Evolutionary conservation across 2,329 filamentous ascomycete species (phyloP).

Genomic region (Pseudogymnoascus sp.): DNA sequence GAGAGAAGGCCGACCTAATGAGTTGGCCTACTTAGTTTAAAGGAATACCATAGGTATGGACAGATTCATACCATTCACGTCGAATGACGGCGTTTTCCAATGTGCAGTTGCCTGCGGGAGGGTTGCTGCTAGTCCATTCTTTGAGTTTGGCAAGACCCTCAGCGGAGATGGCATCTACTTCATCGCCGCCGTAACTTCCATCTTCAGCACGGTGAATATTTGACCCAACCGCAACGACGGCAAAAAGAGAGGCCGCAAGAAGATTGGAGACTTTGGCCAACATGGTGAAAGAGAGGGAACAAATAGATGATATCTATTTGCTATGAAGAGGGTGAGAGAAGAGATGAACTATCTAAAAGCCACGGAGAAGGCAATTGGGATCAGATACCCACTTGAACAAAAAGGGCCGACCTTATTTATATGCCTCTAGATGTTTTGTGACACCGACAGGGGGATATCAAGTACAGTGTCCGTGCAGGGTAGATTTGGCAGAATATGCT

Average conservation of each 20-base stretch:
- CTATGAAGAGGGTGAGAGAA: not conserved
- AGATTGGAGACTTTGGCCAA: not conserved
- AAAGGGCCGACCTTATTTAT: not conserved
- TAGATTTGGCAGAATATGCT: conserved; percentile 5
- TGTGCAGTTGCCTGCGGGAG: conserved; percentile 24
- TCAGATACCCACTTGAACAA: not conserved
- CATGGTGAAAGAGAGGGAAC: not conserved
- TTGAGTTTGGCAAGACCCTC: not conserved
- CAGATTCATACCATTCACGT: conserved; percentile 34
- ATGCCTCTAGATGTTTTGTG: not conserved
- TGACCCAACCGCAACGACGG: not conserved
- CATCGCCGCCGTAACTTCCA: not conserved
- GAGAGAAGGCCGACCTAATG: conserved; percentile 16
- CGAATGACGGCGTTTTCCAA: conserved; percentile 32
- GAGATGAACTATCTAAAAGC: not conserved
- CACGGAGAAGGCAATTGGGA: not conserved
- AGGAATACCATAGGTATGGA: not conserved
- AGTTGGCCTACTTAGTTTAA: not conserved
- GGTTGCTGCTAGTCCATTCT: not conserved
- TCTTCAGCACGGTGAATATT: not conserved
- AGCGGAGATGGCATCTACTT: not conserved
- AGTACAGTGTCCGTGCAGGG: not conserved
- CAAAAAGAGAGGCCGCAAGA: not conserved
- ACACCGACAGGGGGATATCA: not conserved
- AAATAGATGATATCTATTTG: not conserved